Base-by-base conservation (phyloP, 768 basidiomycete species). In the Crassisporium funariophilum region DNA sequence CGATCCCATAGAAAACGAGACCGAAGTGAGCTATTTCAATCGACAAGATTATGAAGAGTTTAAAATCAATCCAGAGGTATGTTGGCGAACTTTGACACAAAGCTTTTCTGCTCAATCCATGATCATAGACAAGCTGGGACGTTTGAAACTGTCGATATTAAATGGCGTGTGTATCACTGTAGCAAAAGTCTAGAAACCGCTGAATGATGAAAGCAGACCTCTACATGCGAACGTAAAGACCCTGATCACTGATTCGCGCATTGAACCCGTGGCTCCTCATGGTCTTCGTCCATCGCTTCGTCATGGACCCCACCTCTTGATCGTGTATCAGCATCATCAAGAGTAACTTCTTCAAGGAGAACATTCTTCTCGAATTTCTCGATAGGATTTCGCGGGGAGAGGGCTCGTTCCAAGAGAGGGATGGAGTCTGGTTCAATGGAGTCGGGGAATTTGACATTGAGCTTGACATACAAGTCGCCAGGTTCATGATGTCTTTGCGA, bases 401-500 rank as follows among this genome's bases (percentile, higher is more conserved):
- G 82, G 15, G 91, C 95, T 21, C 77, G 66, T 70, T 98, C 95
- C 50, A 98, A 83, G 16, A 84, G 68, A 15, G 79, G 75, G 56
- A 93, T 85, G 27, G 74, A 71, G 23, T 75, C 72, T 23, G 82
- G 73, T 49, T 87, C 79, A 65, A 99, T 80, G 45, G 69, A 62
- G 22, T 93, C 90, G 27, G 97, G 97, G 83, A 98, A 99, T 48
- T 77, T 82, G 62, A 99, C 90, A 52, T 77, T 76, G 57, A 98
- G 71, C 62, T 85, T 88, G 68, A 99, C 78, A 64, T 82, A 93
- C 50, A 99, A 79, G 69, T 98, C 93, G 29, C 97, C 97, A 31
- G 85, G 81, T 63, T 99, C 94, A 71, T 98, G 97, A 70, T 98
- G 95, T 50, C 97, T 85, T 67, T 90, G 90, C 41, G 97, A 98